These are phyloP conservation scores for Vanilla planifolia DNA, from an alignment of 106 monocot species.

Conservation along the genomic window DNA sequence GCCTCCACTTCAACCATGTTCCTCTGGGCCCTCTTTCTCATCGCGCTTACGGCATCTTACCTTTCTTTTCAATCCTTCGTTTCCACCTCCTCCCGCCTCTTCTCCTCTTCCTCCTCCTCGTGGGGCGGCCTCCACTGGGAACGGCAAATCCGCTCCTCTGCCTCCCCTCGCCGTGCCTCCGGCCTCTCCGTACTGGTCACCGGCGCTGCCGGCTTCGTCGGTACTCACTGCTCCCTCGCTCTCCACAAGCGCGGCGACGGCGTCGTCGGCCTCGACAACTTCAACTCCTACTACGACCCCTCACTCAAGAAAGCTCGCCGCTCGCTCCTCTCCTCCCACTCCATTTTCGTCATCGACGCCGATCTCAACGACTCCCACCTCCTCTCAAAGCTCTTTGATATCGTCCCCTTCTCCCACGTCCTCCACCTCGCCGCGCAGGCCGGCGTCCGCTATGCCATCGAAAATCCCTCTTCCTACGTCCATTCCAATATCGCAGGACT, in stretches of 20 bases:
- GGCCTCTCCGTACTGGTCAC: conserved; percentile 33
- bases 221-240: conserved; percentile 28
- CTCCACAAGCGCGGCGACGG: conserved; percentile 28
- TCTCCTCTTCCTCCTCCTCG: conserved; percentile 13
- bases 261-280: conserved; percentile 32
- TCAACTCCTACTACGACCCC: conserved; percentile 43
- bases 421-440: conserved; percentile 45
- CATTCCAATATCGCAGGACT: conserved; percentile 39
- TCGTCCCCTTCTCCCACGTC: conserved; percentile 40
- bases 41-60: conserved; percentile 32
- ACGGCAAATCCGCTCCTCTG: conserved; percentile 25
- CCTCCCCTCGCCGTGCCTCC: conserved; percentile 11
- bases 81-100: conserved; percentile 9
- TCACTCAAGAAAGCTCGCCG: conserved; percentile 27
- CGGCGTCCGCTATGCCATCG: conserved; percentile 39
- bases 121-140: conserved; percentile 16
- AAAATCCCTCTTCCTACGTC: conserved; percentile 32
- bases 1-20: conserved; percentile 39
- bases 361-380: conserved; percentile 24
- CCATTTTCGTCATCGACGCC: conserved; percentile 25
- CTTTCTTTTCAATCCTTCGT: conserved; percentile 35
- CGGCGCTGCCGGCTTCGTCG: conserved; percentile 36
- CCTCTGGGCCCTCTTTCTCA: conserved; percentile 33
- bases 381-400: conserved; percentile 37
- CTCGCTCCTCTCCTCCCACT: conserved; percentile 18